phyloP scores from a whole-genome alignment of 2,329 filamentous ascomycete genomes.

The Microthyrium microscopicum region DNA sequence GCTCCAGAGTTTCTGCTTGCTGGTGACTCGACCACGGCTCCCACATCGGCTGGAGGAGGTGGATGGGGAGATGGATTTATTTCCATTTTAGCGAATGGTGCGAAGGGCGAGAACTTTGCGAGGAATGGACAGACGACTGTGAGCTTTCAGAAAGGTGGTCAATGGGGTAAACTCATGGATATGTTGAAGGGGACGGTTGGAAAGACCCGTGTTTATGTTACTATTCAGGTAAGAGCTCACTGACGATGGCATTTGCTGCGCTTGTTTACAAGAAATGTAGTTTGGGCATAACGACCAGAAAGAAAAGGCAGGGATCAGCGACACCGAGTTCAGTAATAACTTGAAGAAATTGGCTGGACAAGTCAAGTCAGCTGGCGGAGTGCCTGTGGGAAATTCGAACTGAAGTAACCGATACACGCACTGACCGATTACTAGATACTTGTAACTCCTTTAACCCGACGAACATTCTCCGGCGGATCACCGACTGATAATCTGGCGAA shows the following conservation, averaged over 20 bases:
- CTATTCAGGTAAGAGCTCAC: no score
- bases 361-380: slow-evolving; percentile 26
- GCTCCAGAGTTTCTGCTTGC: slow-evolving; percentile 22
- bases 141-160: slow-evolving; percentile 33
- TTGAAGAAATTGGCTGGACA: slow-evolving; percentile 31
- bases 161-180: slow-evolving; percentile 34
- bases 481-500: slow-evolving; percentile 32
- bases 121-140: slow-evolving; percentile 41
- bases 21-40: slow-evolving; percentile 21
- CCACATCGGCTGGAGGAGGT: no score
- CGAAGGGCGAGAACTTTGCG: slow-evolving; percentile 38
- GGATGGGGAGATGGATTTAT: slow-evolving; percentile 46
- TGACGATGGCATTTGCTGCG: no score
- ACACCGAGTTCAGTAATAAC: slow-evolving; percentile 34
- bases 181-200: slow-evolving; percentile 24
- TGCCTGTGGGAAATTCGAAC: slow-evolving; percentile 13
- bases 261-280: no score
- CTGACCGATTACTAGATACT: slow-evolving; percentile 21
- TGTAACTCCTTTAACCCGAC: slow-evolving; percentile 37
- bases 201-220: slow-evolving; percentile 32
- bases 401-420: not conserved
- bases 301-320: slow-evolving; percentile 25
- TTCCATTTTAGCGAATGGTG: slow-evolving; percentile 27
- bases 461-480: slow-evolving; percentile 24
- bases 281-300: slow-evolving; percentile 51